Evolutionary conservation across 495 filamentous ascomycete genomes (phyloP).

Genomic region (Chaetomium cochliodes): DNA sequence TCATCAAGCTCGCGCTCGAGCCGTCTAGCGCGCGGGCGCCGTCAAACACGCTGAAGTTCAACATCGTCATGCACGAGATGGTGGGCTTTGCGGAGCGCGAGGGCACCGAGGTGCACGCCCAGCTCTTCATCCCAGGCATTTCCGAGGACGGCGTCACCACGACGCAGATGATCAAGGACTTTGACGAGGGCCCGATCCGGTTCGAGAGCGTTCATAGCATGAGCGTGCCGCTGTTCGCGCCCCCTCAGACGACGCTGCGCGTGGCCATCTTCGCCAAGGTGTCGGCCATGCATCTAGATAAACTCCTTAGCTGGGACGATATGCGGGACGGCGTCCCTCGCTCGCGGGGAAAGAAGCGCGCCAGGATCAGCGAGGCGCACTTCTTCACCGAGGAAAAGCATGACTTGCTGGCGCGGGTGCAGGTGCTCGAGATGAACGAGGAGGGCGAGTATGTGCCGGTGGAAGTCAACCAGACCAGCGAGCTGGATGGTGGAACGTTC

Average conservation of each 20-base stretch:
- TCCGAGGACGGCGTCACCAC: conserved; percentile 91
- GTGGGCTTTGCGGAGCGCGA: conserved; percentile 94
- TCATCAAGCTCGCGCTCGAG: conserved; percentile 86
- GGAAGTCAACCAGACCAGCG: conserved; percentile 81
- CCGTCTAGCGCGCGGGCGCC: conserved; percentile 92
- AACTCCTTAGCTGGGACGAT: conserved; percentile 97
- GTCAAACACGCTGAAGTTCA: conserved; percentile 92
- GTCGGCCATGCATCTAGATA: conserved; percentile 92
- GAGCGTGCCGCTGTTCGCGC: conserved; percentile 87
- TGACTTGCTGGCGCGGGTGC: conserved; percentile 82
- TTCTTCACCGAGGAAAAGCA: conserved; percentile 92
- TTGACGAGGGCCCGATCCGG: conserved; percentile 89
- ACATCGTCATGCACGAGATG: conserved; percentile 98
- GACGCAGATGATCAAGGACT: conserved; percentile 90
- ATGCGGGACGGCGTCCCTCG: conserved; percentile 72
- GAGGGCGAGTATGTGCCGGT: conserved; percentile 87
- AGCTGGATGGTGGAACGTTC: conserved; percentile 80
- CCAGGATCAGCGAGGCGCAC: conserved; percentile 83
- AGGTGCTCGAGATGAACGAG: conserved; percentile 88
- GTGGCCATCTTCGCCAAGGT: conserved; percentile 94
- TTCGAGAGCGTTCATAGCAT: conserved; percentile 99
- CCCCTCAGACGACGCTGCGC: conserved; percentile 70
- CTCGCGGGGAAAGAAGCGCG: conserved; percentile 58
- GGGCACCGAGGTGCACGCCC: conserved; percentile 92
- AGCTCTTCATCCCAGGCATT: conserved; percentile 89